Percentiles rank a stretch among this genome's conserved stretches.
phyloP scores from a whole-genome alignment of 768 basidiomycete species.

The Tricholoma sp. region DNA sequence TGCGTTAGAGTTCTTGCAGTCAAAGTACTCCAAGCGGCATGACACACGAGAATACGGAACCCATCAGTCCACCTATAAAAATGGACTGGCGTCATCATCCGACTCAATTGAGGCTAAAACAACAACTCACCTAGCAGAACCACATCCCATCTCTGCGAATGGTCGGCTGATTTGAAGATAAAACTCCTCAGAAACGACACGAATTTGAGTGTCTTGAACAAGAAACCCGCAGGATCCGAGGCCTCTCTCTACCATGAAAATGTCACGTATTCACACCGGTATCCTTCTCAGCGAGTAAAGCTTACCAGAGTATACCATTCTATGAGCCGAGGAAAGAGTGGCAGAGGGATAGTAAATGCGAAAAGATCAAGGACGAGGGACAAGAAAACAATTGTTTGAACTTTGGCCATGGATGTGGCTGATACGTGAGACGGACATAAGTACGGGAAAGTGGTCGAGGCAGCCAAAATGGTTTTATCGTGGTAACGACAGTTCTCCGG shows the following conservation, averaged over 20 bases:
- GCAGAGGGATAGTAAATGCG: constrained; percentile 94
- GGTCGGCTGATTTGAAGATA: constrained; percentile 52
- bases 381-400: constrained; percentile 83
- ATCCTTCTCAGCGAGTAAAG: neutral
- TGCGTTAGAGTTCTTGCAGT: constrained; percentile 24
- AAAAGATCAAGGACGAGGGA: constrained; percentile 86
- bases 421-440: neutral
- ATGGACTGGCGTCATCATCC: neutral
- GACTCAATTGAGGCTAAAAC: neutral
- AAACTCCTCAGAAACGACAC: constrained; percentile 64
- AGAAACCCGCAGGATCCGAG: constrained; percentile 62
- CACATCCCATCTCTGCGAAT: constrained; percentile 85
- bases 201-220: constrained; percentile 63
- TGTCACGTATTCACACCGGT: neutral
- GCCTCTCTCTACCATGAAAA: constrained; percentile 54
- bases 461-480: too few species aligned
- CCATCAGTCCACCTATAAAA: constrained; percentile 75
- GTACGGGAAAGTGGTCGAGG: too few species aligned
- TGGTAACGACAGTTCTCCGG: too few species aligned
- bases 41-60: constrained; percentile 86
- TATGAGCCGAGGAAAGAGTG: constrained; percentile 95
- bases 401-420: constrained; percentile 49
- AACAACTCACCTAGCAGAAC: constrained; percentile 72
- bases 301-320: constrained; percentile 82
- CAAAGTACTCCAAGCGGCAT: constrained; percentile 4